Percentiles rank a stretch among this genome's conserved stretches.
These are phyloP conservation scores for Stachybotrys chlorohalonatus DNA, from an alignment of 2,329 filamentous ascomycete species.

Conservation along the genomic window DNA sequence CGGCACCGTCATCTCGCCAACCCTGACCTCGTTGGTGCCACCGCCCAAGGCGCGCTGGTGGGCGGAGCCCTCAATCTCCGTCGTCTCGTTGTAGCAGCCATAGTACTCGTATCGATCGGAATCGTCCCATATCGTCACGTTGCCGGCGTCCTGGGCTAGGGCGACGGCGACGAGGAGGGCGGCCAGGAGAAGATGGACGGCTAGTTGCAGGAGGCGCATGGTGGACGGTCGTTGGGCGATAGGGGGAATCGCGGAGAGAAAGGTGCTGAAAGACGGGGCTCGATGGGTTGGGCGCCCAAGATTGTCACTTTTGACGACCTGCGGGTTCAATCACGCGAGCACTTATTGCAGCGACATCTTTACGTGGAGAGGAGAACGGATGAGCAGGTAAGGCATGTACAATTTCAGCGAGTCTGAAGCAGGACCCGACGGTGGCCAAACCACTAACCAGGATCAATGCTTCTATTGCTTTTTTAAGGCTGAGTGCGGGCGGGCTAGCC, in stretches of 20 bases:
- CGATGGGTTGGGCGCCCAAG: too few relatives aligned
- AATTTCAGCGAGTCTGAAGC: too few relatives aligned
- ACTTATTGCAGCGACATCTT: too few relatives aligned
- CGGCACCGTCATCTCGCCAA: conserved; percentile 41
- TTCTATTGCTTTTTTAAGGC: too few relatives aligned
- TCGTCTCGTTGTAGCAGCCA: conserved; percentile 53
- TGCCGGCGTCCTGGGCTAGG: conserved; percentile 5
- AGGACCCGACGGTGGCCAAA: too few relatives aligned
- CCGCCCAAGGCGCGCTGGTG: conserved; percentile 36
- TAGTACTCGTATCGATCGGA: conserved; percentile 35
- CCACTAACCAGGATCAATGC: too few relatives aligned
- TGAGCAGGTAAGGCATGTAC: too few relatives aligned
- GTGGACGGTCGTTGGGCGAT: neutral
- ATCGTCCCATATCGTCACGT: conserved; percentile 22
- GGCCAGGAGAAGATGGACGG: conserved; percentile 5
- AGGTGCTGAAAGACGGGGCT: too few relatives aligned
- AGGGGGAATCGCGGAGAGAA: neutral
- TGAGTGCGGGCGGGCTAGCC: too few relatives aligned
- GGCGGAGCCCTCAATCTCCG: conserved; percentile 29
- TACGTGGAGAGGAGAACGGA: too few relatives aligned
- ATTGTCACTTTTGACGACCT: too few relatives aligned
- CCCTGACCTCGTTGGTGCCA: conserved; percentile 27
- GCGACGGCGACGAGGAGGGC: conserved; percentile 6
- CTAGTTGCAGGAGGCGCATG: neutral
- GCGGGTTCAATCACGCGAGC: too few relatives aligned